Evolutionary conservation across 176 grass and related monocot species (phyloP), one percentile per base, ranked within the genome.

Genomic region (Leersia perrieri): DNA sequence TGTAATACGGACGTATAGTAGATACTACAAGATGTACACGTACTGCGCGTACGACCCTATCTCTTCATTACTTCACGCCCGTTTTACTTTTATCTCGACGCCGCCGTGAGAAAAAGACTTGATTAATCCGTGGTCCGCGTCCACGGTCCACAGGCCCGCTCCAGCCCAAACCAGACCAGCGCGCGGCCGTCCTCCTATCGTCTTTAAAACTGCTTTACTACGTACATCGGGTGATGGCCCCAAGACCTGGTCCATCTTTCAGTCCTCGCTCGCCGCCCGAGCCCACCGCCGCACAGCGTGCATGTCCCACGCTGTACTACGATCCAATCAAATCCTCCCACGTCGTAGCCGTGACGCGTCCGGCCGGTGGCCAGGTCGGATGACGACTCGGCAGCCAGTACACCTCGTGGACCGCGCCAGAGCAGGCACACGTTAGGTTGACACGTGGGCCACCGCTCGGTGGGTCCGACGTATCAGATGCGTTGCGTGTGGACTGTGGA

Each of bases 341-440:
- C 89, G 80, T 76, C n/a, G 1, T 1, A 4, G 6, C 5, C 55
- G 49, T 84, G 89, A 91, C 89, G 80, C 45, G 80, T 80, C 71
- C 3, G 29, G 20, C 29, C 29, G 26, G 55, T 58, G 8, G 80
- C 89, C 89, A 80, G 70, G 16, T 74, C 20, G 89, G 89, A 91
- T 25, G 82, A 80, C 28, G 34, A 72, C 84, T 81, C 57, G 64
- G 64, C 74, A 60, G 0, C 44, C 5, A 4, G 26, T 35, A 57
- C 2, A 1, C 30, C 12, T 33, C 0, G 73, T 1, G 0, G 14
- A 15, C 32, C 58, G 22, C 3, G 73, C 40, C 38, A 0, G 3
- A 1, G 20, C 1, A 45, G 42, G 60, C 10, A 1, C 2, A 2
- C 40, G 2, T 3, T 23, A 18, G 11, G 11, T 9, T 66, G 76